Evolutionary conservation across 208 protist species (phyloP).

Genomic region (Leishmania gerbilli): DNA sequence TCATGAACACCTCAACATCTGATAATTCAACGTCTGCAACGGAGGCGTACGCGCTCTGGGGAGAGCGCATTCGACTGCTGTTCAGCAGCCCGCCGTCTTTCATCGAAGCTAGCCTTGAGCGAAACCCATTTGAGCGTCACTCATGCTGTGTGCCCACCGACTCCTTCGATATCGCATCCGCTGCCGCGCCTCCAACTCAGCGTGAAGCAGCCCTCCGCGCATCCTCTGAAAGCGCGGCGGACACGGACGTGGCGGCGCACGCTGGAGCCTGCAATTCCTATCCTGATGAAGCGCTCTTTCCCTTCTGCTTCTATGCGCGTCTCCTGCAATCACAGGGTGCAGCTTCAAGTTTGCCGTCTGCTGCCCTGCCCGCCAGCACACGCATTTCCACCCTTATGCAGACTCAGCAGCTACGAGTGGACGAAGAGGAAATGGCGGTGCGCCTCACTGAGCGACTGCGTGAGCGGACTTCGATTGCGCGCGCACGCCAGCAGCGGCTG

Average conservation of each 20-base stretch:
- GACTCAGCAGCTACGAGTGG: constrained; percentile 5
- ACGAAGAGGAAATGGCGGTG: constrained; percentile 25
- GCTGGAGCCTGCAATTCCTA: neutral
- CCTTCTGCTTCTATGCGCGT: constrained; percentile 65
- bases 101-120: constrained; percentile 9
- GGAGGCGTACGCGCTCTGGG: constrained; percentile 63
- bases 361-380: neutral
- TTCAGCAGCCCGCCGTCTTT: constrained; percentile 27
- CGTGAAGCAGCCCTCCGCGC: neutral
- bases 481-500: neutral
- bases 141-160: constrained; percentile 5
- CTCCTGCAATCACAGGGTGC: constrained; percentile 23
- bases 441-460: constrained; percentile 39
- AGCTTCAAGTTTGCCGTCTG: neutral
- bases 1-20: neutral
- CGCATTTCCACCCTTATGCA: neutral
- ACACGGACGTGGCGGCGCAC: neutral
- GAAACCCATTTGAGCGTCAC: constrained; percentile 25
- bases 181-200: neutral
- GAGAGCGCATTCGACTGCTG: constrained; percentile 44
- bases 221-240: neutral
- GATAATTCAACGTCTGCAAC: constrained; percentile 23
- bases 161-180: neutral
- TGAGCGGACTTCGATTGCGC: neutral
- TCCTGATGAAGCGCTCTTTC: constrained; percentile 5